A percentile compares a stretch with the other conserved stretches of the same genome.
These are phyloP conservation scores for Pestalotiopsis sp. DNA, from an alignment of 2,329 filamentous ascomycete genomes.

Conservation along the genomic window DNA sequence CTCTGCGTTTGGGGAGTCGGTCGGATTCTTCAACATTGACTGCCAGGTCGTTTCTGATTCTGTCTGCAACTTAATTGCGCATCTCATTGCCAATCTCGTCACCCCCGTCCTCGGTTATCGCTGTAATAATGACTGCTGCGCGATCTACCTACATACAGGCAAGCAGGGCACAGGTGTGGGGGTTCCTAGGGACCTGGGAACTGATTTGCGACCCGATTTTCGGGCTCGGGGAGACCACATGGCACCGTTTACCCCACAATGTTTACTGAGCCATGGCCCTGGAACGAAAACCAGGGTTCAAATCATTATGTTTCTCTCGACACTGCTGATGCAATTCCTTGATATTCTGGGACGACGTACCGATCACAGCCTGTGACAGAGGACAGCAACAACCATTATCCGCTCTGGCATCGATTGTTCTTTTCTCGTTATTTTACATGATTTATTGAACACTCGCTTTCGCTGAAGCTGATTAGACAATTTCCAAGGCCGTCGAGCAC, in stretches of 20 bases:
- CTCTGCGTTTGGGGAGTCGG: neutral
- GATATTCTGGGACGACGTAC: too few species aligned
- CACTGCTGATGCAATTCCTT: neutral
- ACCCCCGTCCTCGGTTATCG: neutral
- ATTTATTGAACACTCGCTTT: too few species aligned
- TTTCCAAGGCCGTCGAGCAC: too few species aligned
- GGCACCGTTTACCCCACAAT: neutral
- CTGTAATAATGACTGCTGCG: neutral
- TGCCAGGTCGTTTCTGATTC: neutral
- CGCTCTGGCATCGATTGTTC: too few species aligned
- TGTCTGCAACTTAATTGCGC: neutral
- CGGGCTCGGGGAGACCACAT: neutral
- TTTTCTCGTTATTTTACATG: too few species aligned
- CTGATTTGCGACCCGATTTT: neutral
- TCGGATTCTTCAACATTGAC: neutral
- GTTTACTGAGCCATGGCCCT: neutral
- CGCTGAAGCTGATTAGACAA: too few species aligned
- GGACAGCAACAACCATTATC: too few species aligned
- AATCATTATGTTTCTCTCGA: neutral
- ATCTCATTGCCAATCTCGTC: neutral
- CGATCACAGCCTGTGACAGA: too few species aligned
- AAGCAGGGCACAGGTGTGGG: too few species aligned
- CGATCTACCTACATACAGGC: neutral
- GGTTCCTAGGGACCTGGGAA: neutral
- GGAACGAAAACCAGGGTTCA: neutral